Conservation (phyloP, 2,329 filamentous ascomycete genomes). For the Immersiporthe knoxdaviesiana region DNA sequence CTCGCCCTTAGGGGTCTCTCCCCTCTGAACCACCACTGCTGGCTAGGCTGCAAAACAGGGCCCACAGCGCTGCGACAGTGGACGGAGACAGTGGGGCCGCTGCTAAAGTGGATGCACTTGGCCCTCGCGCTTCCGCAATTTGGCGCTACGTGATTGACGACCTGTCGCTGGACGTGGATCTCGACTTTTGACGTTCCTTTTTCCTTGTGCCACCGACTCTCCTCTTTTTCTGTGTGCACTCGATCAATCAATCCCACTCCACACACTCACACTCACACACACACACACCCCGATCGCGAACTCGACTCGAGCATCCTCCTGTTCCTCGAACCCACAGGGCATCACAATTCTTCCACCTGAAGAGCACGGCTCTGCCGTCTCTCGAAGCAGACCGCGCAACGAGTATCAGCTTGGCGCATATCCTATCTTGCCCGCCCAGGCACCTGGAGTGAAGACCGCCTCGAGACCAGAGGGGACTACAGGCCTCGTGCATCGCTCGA, state of each 20-base stretch:
- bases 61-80: constrained; percentile 11
- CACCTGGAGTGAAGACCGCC: neutral
- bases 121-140: neutral
- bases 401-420: constrained; percentile 6
- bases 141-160: constrained; percentile 5
- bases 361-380: neutral
- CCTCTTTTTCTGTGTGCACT: neutral
- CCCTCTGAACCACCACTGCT: neutral
- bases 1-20: neutral
- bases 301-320: neutral
- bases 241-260: neutral
- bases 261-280: neutral
- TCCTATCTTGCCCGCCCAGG: neutral
- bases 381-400: constrained; percentile 3
- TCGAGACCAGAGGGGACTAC: neutral
- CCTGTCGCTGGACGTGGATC: neutral
- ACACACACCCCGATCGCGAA: neutral
- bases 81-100: neutral
- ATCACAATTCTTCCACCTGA: neutral
- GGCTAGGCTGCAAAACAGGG: constrained; percentile 8
- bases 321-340: neutral
- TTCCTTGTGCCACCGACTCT: neutral
- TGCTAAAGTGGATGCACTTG: neutral
- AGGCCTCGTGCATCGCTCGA: neutral
- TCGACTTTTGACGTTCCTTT: constrained; percentile 1